Percentiles rank a stretch among this genome's conserved stretches.
Evolutionary conservation across 2,329 filamentous ascomycete genomes (phyloP).

Genomic region (Xylariaceae sp.): DNA sequence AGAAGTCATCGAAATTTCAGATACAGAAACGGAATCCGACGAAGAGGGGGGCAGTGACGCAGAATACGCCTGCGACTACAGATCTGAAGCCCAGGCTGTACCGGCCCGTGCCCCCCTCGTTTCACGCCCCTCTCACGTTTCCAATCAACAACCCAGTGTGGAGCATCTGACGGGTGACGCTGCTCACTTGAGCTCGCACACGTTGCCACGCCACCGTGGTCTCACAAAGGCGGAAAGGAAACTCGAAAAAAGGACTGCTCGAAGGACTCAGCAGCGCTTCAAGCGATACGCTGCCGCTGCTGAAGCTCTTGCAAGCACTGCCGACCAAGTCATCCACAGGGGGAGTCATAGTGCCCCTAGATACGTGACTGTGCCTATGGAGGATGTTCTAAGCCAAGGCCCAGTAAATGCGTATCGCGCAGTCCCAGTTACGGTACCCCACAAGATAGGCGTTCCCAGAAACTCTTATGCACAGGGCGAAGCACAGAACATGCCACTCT

Average conservation of each 20-base stretch:
- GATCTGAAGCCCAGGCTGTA: conserved; percentile 8
- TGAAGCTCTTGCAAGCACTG: conserved; percentile 25
- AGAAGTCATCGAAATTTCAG: conserved; percentile 63
- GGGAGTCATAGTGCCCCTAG: conserved; percentile 16
- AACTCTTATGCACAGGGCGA: conserved; percentile 5
- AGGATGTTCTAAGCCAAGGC: conserved; percentile 20
- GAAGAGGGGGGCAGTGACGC: conserved; percentile 26
- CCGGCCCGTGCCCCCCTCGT: too few species aligned
- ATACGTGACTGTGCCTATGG: conserved; percentile 14
- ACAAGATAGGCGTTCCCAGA: conserved; percentile 6
- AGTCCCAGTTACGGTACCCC: conserved; percentile 5
- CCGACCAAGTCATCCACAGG: conserved; percentile 12
- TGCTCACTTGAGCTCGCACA: conserved; percentile 12
- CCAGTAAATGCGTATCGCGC: conserved; percentile 11
- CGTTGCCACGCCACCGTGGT: conserved; percentile 21
- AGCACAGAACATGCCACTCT: conserved; percentile 2
- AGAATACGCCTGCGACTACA: conserved; percentile 16
- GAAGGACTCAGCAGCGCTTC: conserved; percentile 29
- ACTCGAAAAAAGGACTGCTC: conserved; percentile 25
- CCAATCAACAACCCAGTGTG: conserved; percentile 5
- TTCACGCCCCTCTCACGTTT: too few species aligned
- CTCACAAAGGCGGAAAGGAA: conserved; percentile 25
- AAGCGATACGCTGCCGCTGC: conserved; percentile 32
- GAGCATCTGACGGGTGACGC: conserved; percentile 15
- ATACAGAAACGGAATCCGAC: conserved; percentile 44